phyloP scores from a whole-genome alignment of 129 eudicot species.

The Dittrichia graveolens region DNA sequence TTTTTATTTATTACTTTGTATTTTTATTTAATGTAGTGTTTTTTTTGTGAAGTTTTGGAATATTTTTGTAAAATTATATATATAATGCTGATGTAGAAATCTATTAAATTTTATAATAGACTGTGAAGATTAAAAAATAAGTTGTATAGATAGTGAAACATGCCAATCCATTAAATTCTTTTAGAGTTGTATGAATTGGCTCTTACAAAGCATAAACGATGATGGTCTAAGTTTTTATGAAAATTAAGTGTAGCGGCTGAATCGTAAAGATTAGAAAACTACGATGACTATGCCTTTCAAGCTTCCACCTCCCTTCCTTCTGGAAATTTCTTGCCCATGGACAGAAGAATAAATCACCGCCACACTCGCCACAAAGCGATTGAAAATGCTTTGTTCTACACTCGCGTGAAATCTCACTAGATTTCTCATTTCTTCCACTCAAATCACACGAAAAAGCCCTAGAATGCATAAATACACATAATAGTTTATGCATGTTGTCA shows the following conservation, averaged over 20 bases:
- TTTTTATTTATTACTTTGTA: too few species aligned
- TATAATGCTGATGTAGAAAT: too few species aligned
- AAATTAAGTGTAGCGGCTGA: background rate
- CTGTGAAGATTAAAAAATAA: too few species aligned
- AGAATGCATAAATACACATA: background rate
- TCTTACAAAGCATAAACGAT: too few species aligned
- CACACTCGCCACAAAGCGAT: constrained; percentile 27
- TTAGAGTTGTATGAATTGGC: too few species aligned
- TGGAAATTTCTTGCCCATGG: constrained; percentile 24
- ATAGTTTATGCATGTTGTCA: constrained; percentile 8
- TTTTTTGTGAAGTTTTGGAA: too few species aligned
- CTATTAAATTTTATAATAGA: too few species aligned
- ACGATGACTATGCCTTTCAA: constrained; percentile 2
- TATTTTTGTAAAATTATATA: too few species aligned
- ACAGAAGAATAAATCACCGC: constrained; percentile 12
- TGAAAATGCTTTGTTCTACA: constrained; percentile 7
- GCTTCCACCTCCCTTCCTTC: constrained; percentile 21
- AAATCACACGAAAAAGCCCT: constrained; percentile 3
- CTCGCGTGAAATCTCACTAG: constrained; percentile 6
- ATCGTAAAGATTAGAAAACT: background rate
- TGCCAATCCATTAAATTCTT: too few species aligned
- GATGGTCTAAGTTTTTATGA: background rate
- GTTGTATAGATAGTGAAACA: too few species aligned
- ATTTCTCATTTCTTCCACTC: background rate
- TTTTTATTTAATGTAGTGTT: too few species aligned